A percentile compares a stretch with the other conserved stretches of the same genome.
Evolutionary conservation across 306 rosid species (phyloP).

Genomic region (Morella rubra): DNA sequence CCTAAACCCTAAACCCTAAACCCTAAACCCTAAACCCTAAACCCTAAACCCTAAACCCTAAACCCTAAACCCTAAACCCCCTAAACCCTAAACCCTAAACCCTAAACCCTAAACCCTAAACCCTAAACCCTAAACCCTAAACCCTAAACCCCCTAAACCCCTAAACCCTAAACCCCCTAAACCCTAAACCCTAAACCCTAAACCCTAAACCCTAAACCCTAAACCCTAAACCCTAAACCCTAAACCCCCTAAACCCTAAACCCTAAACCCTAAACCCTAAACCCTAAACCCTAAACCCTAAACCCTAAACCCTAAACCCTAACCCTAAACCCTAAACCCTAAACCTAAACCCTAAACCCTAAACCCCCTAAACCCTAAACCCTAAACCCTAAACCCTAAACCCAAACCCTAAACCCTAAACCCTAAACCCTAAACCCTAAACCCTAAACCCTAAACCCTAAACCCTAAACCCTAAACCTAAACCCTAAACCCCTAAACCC

Average conservation of each 20-base stretch:
- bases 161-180: too few species aligned
- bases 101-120: not conserved
- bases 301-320: not conserved
- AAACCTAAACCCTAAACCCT: too few species aligned
- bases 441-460: too few species aligned
- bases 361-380: too few species aligned
- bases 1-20: not conserved
- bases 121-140: not conserved
- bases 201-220: not conserved
- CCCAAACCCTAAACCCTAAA: too few species aligned
- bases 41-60: slow-evolving; percentile 8
- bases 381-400: too few species aligned
- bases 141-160: too few species aligned
- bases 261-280: not conserved
- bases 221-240: not conserved
- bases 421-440: too few species aligned
- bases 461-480: too few species aligned
- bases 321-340: not conserved
- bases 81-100: slow-evolving; percentile 21
- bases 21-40: not conserved
- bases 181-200: slow-evolving; percentile 2
- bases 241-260: slow-evolving; percentile 9
- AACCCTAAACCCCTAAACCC: too few species aligned
- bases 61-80: not conserved
- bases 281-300: not conserved